Evolutionary conservation across 139 green algal species (phyloP).

Genomic region (Raphidocelis subcapitata): DNA sequence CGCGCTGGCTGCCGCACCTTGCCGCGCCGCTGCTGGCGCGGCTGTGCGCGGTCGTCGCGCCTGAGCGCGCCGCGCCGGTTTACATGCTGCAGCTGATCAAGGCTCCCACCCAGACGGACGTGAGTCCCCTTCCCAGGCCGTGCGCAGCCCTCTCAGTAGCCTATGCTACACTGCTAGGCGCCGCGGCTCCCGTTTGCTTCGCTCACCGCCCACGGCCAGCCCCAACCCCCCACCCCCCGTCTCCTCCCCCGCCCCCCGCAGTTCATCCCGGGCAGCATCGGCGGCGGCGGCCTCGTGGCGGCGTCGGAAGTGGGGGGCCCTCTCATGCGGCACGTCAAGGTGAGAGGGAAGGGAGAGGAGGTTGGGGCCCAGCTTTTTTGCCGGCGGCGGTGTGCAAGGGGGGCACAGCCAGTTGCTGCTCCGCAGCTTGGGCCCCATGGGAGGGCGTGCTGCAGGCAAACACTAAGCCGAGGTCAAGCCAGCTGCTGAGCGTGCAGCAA

Average conservation of each 20-base stretch:
- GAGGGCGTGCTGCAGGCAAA: too few species aligned
- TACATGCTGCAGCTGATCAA: conserved; percentile 59
- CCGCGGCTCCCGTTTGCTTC: too few species aligned
- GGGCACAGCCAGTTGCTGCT: too few species aligned
- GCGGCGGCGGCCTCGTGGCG: not conserved
- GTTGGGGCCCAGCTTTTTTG: too few species aligned
- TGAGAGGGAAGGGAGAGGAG: too few species aligned
- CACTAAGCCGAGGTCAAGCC: too few species aligned
- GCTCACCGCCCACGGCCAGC: not conserved
- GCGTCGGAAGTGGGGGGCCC: conserved; percentile 27
- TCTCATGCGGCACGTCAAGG: conserved; percentile 67
- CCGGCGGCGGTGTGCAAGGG: too few species aligned
- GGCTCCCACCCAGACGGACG: conserved; percentile 67
- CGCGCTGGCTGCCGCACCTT: not conserved
- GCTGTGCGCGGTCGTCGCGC: conserved; percentile 1
- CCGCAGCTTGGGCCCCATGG: too few species aligned
- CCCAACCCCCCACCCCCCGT: not conserved
- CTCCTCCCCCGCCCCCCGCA: not conserved
- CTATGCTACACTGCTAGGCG: too few species aligned
- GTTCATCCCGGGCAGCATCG: not conserved
- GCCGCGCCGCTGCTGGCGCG: not conserved
- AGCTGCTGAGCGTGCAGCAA: too few species aligned
- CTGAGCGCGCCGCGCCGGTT: not conserved
- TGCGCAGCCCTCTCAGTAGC: not conserved
- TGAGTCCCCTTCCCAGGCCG: conserved; percentile 36